Evolutionary conservation across 345 rosid species (phyloP).

Genomic region (Cardamine chenopodiifolia): DNA sequence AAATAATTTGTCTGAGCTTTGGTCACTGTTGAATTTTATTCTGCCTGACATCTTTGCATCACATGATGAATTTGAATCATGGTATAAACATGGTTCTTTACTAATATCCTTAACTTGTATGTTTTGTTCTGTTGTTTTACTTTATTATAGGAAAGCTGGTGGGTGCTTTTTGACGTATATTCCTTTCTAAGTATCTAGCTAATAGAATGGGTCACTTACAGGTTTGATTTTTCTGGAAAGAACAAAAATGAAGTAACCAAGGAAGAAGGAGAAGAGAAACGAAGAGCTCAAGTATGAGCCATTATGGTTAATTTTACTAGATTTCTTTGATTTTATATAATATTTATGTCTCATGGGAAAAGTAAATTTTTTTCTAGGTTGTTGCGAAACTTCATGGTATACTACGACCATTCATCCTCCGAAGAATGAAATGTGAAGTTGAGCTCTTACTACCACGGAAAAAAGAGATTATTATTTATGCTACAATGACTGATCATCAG

Average conservation of each 20-base stretch:
- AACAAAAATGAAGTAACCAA: conserved; percentile 47
- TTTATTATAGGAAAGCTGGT: neutral
- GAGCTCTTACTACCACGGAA: conserved; percentile 88
- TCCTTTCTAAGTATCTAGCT: conserved; percentile 5
- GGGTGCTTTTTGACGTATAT: neutral
- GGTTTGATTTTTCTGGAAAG: conserved; percentile 92
- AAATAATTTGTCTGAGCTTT: conserved; percentile 92
- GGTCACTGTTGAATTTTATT: conserved; percentile 95
- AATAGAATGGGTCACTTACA: conserved; percentile 36
- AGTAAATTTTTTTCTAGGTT: conserved; percentile 55
- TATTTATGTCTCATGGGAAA: conserved; percentile 5
- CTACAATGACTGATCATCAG: conserved; percentile 83
- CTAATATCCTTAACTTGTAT: neutral
- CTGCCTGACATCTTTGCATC: conserved; percentile 93
- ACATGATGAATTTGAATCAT: conserved; percentile 92
- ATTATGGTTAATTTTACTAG: conserved; percentile 15
- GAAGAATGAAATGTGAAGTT: conserved; percentile 92
- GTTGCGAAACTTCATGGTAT: conserved; percentile 92
- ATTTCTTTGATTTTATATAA: conserved; percentile 17
- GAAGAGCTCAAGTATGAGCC: conserved; percentile 66
- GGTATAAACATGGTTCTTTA: conserved; percentile 50
- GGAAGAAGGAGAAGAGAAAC: conserved; percentile 82
- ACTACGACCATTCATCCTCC: conserved; percentile 92
- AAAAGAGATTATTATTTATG: conserved; percentile 91
- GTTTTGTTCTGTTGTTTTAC: neutral